These are phyloP conservation scores for Ensete glaucum DNA, from an alignment of 176 grass and related monocot genomes.

Conservation along the genomic window DNA sequence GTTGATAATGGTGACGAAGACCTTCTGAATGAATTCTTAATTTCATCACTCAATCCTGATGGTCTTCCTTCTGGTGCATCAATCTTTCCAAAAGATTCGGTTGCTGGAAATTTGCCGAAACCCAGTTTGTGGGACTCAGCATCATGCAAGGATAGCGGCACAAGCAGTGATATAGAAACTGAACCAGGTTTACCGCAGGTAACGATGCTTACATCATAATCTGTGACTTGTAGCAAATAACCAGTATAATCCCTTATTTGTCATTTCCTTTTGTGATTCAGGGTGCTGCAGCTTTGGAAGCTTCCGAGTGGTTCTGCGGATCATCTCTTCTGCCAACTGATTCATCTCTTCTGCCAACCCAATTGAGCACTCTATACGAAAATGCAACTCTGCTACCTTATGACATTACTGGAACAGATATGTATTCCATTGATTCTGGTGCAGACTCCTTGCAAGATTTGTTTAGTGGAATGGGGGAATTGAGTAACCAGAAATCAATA, in stretches of 20 bases:
- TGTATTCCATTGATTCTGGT: slow-evolving; percentile 45
- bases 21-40: slow-evolving; percentile 32
- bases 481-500: slow-evolving; percentile 21
- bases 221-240: background rate
- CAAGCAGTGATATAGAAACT: slow-evolving; percentile 23
- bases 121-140: background rate
- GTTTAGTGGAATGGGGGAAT: slow-evolving; percentile 52
- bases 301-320: background rate
- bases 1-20: slow-evolving; percentile 20
- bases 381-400: slow-evolving; percentile 40
- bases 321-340: slow-evolving; percentile 1
- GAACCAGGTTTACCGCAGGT: slow-evolving; percentile 9
- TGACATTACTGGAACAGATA: slow-evolving; percentile 44
- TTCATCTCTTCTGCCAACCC: slow-evolving; percentile 16
- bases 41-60: slow-evolving; percentile 38
- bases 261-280: slow-evolving; percentile 1
- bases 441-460: slow-evolving; percentile 62
- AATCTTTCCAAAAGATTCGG: background rate
- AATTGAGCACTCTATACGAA: slow-evolving; percentile 40
- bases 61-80: slow-evolving; percentile 4
- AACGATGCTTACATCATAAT: background rate
- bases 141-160: background rate
- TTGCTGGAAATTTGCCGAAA: background rate
- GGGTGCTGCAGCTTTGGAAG: background rate
- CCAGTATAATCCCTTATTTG: slow-evolving; percentile 10